These are phyloP conservation scores for Fusarium chlamydosporum DNA, from an alignment of 2,329 filamentous ascomycete species.

Conservation along the genomic window DNA sequence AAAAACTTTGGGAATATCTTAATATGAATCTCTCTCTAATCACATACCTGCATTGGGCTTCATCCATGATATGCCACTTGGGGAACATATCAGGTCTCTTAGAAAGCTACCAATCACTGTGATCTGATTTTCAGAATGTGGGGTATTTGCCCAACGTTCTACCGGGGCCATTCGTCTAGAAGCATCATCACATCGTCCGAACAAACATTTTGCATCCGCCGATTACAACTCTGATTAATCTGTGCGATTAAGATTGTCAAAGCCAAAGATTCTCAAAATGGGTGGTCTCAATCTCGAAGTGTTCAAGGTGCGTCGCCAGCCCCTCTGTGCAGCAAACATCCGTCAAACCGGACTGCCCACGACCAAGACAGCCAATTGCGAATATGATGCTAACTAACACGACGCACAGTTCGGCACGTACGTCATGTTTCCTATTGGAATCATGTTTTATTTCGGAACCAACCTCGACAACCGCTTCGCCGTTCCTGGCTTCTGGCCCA, in stretches of 20 bases:
- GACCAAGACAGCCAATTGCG: not conserved
- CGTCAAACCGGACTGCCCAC: not conserved
- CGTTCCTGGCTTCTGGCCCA: constrained; percentile 95
- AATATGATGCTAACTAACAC: constrained; percentile 16
- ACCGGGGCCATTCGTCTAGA: constrained; percentile 45
- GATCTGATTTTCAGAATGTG: constrained; percentile 24
- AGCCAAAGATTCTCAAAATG: constrained; percentile 59
- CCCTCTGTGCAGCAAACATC: not conserved
- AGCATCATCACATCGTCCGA: constrained; percentile 38
- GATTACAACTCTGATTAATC: constrained; percentile 29
- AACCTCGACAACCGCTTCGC: constrained; percentile 94
- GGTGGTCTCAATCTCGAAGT: constrained; percentile 92
- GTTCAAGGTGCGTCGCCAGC: constrained; percentile 78
- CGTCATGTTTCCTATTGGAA: constrained; percentile 97
- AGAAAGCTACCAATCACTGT: constrained; percentile 37
- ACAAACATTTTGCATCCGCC: constrained; percentile 37
- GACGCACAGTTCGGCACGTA: constrained; percentile 90
- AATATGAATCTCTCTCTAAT: constrained; percentile 4
- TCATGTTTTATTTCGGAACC: constrained; percentile 99
- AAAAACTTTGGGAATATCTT: constrained; percentile 8
- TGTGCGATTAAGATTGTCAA: constrained; percentile 8
- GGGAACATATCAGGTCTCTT: constrained; percentile 14
- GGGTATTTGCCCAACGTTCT: constrained; percentile 36
- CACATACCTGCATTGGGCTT: not conserved
- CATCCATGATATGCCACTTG: constrained; percentile 7